Evolutionary conservation across 2,329 filamentous ascomycete species (phyloP).

Genomic region (Ophiosphaerella herpotricha): DNA sequence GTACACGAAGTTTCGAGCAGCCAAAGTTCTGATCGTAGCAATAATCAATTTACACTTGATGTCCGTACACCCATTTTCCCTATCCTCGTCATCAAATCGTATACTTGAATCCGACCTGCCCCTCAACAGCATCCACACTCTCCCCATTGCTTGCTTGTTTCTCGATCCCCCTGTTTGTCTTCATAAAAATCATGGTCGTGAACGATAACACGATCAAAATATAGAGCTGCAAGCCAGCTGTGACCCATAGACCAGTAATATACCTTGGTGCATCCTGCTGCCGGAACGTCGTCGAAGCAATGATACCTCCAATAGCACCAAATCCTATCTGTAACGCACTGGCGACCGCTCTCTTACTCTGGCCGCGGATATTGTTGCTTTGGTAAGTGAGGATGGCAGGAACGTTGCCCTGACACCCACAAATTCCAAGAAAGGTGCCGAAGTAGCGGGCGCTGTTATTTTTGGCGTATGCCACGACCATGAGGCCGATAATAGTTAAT

Average conservation of each 20-base stretch:
- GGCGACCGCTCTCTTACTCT: conserved; percentile 27
- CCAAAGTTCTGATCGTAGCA: too few species aligned
- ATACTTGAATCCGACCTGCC: conserved; percentile 26
- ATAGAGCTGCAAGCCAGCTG: conserved; percentile 22
- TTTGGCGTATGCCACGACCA: conserved; percentile 28
- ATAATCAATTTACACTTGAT: too few species aligned
- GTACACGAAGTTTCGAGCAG: too few species aligned
- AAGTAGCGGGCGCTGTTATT: conserved; percentile 33
- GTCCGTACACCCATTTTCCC: too few species aligned
- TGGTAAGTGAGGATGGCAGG: conserved; percentile 33
- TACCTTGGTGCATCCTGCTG: conserved; percentile 28
- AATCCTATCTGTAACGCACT: conserved; percentile 30
- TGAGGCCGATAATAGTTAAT: conserved; percentile 27
- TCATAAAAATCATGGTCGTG: conserved; percentile 18
- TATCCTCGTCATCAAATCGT: conserved; percentile 5
- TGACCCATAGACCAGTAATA: conserved; percentile 24
- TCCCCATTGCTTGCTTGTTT: conserved; percentile 15
- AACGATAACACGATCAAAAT: conserved; percentile 16
- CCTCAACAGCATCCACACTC: conserved; percentile 19
- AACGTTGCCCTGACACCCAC: conserved; percentile 23
- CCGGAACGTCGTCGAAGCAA: conserved; percentile 26
- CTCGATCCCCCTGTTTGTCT: conserved; percentile 19
- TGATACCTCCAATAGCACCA: conserved; percentile 31
- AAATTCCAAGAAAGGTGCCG: conserved; percentile 30
- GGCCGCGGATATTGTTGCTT: conserved; percentile 28